These are phyloP conservation scores for Trametes cinnabarina DNA, from an alignment of 768 basidiomycete species.

Conservation along the genomic window DNA sequence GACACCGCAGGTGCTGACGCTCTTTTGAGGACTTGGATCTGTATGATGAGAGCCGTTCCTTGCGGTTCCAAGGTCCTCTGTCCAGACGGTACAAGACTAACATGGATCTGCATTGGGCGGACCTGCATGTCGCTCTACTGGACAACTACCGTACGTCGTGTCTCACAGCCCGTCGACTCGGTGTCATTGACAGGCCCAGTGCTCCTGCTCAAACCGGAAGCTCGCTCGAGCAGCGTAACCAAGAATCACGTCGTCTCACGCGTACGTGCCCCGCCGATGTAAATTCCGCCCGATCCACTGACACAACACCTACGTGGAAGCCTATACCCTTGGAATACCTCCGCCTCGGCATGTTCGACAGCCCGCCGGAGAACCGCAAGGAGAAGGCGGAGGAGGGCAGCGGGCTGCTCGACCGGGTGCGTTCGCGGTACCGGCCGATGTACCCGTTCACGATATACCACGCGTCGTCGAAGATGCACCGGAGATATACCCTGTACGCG, in stretches of 20 bases:
- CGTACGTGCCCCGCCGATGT: constrained; percentile 40
- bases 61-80: constrained; percentile 67
- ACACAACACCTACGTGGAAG: constrained; percentile 37
- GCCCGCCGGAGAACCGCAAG: constrained; percentile 58
- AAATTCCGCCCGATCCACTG: neutral
- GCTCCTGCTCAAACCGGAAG: constrained; percentile 62
- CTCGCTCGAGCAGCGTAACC: constrained; percentile 43
- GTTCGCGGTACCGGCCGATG: constrained; percentile 50
- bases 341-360: constrained; percentile 64
- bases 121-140: constrained; percentile 62
- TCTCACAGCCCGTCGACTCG: too few relatives aligned
- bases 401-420: constrained; percentile 50
- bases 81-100: constrained; percentile 62
- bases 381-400: constrained; percentile 59
- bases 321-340: constrained; percentile 80
- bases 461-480: constrained; percentile 49
- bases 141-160: constrained; percentile 84
- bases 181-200: constrained; percentile 54
- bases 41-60: constrained; percentile 68
- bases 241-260: constrained; percentile 61
- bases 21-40: constrained; percentile 73
- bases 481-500: constrained; percentile 75
- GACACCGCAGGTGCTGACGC: neutral
- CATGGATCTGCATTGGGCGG: constrained; percentile 57
- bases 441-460: constrained; percentile 82